Base-by-base conservation (phyloP, 1,139 yeast species). In the Saccharomycopsis hybrid region DNA sequence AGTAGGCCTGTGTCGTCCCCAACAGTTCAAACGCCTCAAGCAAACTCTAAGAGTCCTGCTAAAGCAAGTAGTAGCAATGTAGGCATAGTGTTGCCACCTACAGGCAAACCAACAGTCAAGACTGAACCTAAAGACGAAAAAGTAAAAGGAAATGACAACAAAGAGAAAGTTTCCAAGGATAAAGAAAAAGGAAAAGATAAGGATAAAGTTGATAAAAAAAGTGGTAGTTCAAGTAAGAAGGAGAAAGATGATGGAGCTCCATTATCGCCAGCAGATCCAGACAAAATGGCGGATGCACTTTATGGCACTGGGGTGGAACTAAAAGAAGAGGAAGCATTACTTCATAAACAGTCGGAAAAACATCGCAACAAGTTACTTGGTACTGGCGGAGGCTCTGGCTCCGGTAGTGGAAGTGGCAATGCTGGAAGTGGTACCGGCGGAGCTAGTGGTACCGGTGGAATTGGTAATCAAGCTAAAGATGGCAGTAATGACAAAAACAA, bases 261-360 rank as follows among this genome's bases (percentile, higher is more conserved):
- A 27, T 46, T 57, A 54, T 55, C 61, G 11, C 69, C 67, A 39
- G 68, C 73, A 37, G 96, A 89, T 58, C 95, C 96, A 0, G 85
- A 88, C 47, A 87, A 85, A 58, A 76, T 90, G 59, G 84, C 94
- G 41, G 97, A 92, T 66, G 97, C 95, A 0, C 75, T 90, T 52
- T 78, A 90, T 5, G 89, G 96, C 0, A 96, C 97, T 0, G 97
- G 97, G 54, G 95, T 90, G 18, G 94, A 90, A 63, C 72, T 90
- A 44, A 85, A 85, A 58, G 94, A 86, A 52, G 97, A 90, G 69
- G 97, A 90, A 66, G 94, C 87, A 40, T 60, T 77, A 28, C 60
- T 78, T 5, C 43, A 43, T 24, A 32, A 42, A 29, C 46, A 48
- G 13, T 40, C 48, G 11, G 48, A 48, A 48, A 27, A 30, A n/a